These are phyloP conservation scores for Rubia yunnanensis DNA, from an alignment of 257 asterid species.

Conservation along the genomic window DNA sequence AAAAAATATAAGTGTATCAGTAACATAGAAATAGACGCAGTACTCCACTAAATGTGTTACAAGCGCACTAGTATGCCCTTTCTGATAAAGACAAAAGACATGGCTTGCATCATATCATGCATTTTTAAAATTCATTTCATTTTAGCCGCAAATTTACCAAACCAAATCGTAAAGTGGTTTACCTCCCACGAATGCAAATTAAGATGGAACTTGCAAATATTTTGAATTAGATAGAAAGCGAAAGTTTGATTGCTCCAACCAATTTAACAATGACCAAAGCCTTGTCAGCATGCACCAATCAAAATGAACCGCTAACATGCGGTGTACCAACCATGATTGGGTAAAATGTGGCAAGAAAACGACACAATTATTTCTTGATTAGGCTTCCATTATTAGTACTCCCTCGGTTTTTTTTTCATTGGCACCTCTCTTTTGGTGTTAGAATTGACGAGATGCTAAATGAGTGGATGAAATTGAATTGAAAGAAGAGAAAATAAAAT, in stretches of 20 bases:
- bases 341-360: background rate
- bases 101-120: background rate
- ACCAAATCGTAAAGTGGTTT: too few relatives aligned
- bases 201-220: too few relatives aligned
- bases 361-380: background rate
- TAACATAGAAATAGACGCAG: too few relatives aligned
- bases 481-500: too few relatives aligned
- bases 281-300: background rate
- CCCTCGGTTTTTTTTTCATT: too few relatives aligned
- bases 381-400: background rate
- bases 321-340: background rate
- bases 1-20: too few relatives aligned
- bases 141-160: background rate
- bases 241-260: background rate
- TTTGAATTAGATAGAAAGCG: background rate
- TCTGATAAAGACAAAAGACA: background rate
- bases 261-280: background rate
- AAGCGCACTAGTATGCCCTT: too few relatives aligned
- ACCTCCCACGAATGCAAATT: too few relatives aligned
- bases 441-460: too few relatives aligned
- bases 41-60: too few relatives aligned
- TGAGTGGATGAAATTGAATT: too few relatives aligned
- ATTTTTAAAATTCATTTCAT: background rate
- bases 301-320: background rate
- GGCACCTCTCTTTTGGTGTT: too few relatives aligned